phyloP scores from a whole-genome alignment of 2,329 filamentous ascomycete species.

The Exophiala lecanii-corni region DNA sequence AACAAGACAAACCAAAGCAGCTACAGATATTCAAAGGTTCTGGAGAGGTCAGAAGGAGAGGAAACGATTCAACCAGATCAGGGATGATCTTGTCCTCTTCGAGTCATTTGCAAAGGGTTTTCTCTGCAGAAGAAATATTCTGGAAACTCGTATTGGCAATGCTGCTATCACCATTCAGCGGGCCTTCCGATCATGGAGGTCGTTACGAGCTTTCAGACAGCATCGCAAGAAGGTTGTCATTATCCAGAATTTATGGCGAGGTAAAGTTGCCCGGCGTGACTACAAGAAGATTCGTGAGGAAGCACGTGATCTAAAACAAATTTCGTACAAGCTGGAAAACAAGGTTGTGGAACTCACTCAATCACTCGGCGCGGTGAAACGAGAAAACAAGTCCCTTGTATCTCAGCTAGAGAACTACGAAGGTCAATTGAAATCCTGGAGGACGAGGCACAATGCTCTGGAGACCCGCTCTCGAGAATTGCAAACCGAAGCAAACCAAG shows the following conservation, averaged over 20 bases:
- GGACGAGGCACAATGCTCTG: slow-evolving; percentile 82
- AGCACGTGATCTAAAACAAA: slow-evolving; percentile 96
- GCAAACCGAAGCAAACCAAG: slow-evolving; percentile 94
- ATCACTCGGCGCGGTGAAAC: slow-evolving; percentile 83
- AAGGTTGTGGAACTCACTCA: slow-evolving; percentile 99
- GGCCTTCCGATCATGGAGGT: slow-evolving; percentile 75
- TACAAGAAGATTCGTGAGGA: slow-evolving; percentile 94
- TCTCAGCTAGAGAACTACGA: slow-evolving; percentile 94
- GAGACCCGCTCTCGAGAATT: slow-evolving; percentile 89
- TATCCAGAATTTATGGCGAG: slow-evolving; percentile 90
- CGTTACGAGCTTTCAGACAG: slow-evolving; percentile 75
- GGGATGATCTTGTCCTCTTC: slow-evolving; percentile 79
- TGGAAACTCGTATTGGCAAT: slow-evolving; percentile 90
- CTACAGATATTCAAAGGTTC: slow-evolving; percentile 88
- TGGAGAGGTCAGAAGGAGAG: slow-evolving; percentile 92
- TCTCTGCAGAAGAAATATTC: slow-evolving; percentile 81
- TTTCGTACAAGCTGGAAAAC: slow-evolving; percentile 98
- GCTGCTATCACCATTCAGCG: slow-evolving; percentile 87
- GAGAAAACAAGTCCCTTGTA: slow-evolving; percentile 84
- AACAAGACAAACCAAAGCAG: slow-evolving; percentile 75
- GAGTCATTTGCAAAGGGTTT: slow-evolving; percentile 90
- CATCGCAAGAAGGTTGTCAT: slow-evolving; percentile 86
- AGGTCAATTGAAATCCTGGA: slow-evolving; percentile 91
- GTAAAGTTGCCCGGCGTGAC: slow-evolving; percentile 69
- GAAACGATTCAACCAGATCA: slow-evolving; percentile 71